Base-by-base conservation (phyloP, 768 basidiomycete genomes). In the Ramaria sp. region DNA sequence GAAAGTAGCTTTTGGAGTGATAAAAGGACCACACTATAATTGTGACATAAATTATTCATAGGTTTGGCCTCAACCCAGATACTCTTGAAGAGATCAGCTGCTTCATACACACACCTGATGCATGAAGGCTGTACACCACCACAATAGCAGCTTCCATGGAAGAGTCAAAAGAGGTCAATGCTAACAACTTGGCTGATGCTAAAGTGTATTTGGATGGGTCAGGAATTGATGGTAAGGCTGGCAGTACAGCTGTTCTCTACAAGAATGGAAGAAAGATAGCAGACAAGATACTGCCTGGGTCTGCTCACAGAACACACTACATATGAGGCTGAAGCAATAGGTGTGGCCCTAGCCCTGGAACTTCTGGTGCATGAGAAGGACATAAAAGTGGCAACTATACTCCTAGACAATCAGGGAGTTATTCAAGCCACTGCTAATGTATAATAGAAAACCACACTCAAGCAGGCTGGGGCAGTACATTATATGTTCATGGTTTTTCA, bases 31-130 rank as follows among this genome's bases (percentile, higher is more conserved):
- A n/a, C n/a, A n/a, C n/a, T n/a, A n/a, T n/a, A n/a, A n/a, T n/a
- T n/a, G n/a, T n/a, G n/a, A n/a, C 64, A 68, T 41, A 20, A 58
- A 9, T 28, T 66, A 2, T 52, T 63, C 20, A 58, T 10, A 27
- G 53, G 0, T 57, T 12, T 16, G n/a, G 12, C 7, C 12, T 62
- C 0, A 64, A 65, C 52, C 56, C 38, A 62, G 58, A 57, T 42
- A 6, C 37, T 0, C 2, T 50, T 1, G 22, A 12, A 0, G 37
- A 30, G 5, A 16, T 27, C 0, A 22, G 39, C 27, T 57, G 61
- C 0, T 32, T 32, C 30, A 32, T 32, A 32, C 30, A 32, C 30
- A 32, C 30, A 32, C 30, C 30, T 32, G 30, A 32, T 32, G 49
- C 38, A 6, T 37, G 16, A 18, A 12, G 9, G 5, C 38, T 18